Base-by-base conservation (phyloP, 1,139 yeast species). In the Hyphopichia khmerensis region DNA sequence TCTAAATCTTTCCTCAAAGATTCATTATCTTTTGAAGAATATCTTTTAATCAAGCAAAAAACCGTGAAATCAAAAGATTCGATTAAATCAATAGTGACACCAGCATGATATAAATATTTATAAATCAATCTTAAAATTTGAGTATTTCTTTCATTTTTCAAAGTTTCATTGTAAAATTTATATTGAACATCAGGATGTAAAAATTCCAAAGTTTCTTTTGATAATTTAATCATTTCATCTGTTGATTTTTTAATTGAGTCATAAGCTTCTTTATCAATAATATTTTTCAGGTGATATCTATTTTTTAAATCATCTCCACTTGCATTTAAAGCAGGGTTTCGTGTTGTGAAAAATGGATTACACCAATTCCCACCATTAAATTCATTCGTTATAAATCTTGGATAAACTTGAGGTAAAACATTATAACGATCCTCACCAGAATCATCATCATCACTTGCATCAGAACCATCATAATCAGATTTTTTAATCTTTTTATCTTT, bases 361-460 rank as follows among this genome's bases (percentile, higher is more conserved):
- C 80, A 75, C 84, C 88, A 84, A 50, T 82, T 82, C 8, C 89
- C 90, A 9, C 89, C 91, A 52, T 81, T 82, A 56, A 81, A 84
- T 44, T 78, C 82, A 38, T 80, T 79, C 30, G 73, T 67, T 8
- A 84, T 60, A 52, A 84, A 82, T 44, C 93, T 66, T n/a, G 91
- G 87, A 50, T 82, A 78, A 2, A 80, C 65, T 55, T 83, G 84
- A 0, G 91, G 91, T 23, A 84, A 54, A 13, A 66, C 45, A 37
- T 74, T 65, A 47, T 56, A 62, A 26, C 77, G 52, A 33, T 65
- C 73, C 40, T 62, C 65, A 2, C 72, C 74, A 40, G 21, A 7
- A 35, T 53, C 64, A 11, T 52, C 64, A 11, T 52, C 59, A 21
- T 64, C 69, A 0, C 72, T 65, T 3, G 56, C 62, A 50, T 72